These are phyloP conservation scores for Neodidymelliopsis sp. DNA, from an alignment of 2,329 filamentous ascomycete species.

Conservation along the genomic window DNA sequence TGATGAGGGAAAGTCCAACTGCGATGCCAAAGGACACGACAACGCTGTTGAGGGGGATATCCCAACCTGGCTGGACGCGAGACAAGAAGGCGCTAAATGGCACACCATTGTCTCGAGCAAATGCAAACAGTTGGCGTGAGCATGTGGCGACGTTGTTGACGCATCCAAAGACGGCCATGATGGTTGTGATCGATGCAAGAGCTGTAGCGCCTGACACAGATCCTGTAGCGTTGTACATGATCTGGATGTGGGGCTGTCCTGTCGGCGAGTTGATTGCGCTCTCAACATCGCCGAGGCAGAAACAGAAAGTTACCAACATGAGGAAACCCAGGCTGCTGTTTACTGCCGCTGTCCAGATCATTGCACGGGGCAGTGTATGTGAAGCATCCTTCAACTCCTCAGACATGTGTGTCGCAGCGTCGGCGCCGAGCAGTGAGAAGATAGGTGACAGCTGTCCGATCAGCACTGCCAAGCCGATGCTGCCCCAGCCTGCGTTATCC, in stretches of 20 bases:
- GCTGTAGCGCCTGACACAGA: constrained; percentile 25
- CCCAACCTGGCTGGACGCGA: constrained; percentile 29
- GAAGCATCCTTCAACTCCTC: constrained; percentile 47
- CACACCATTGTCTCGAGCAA: constrained; percentile 41
- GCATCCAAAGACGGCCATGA: constrained; percentile 36
- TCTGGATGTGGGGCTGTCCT: background rate
- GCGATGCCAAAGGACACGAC: constrained; percentile 52
- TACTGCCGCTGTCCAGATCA: constrained; percentile 47
- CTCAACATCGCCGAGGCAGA: constrained; percentile 26
- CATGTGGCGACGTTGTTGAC: constrained; percentile 35
- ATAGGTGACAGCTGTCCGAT: constrained; percentile 33
- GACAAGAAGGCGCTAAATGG: constrained; percentile 18
- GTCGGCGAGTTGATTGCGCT: background rate
- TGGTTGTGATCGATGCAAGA: constrained; percentile 33
- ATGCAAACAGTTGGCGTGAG: constrained; percentile 44
- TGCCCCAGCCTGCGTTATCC: constrained; percentile 39
- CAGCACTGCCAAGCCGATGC: constrained; percentile 30
- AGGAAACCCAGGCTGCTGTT: constrained; percentile 22
- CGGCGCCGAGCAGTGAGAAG: constrained; percentile 37
- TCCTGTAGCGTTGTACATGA: background rate
- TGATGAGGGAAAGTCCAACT: constrained; percentile 56
- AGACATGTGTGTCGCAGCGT: constrained; percentile 40
- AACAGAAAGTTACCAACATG: constrained; percentile 46
- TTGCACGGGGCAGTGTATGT: constrained; percentile 48
- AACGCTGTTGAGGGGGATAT: constrained; percentile 54